phyloP scores from a whole-genome alignment of 345 rosid species.

The Psidium friedrichsthalianum region DNA sequence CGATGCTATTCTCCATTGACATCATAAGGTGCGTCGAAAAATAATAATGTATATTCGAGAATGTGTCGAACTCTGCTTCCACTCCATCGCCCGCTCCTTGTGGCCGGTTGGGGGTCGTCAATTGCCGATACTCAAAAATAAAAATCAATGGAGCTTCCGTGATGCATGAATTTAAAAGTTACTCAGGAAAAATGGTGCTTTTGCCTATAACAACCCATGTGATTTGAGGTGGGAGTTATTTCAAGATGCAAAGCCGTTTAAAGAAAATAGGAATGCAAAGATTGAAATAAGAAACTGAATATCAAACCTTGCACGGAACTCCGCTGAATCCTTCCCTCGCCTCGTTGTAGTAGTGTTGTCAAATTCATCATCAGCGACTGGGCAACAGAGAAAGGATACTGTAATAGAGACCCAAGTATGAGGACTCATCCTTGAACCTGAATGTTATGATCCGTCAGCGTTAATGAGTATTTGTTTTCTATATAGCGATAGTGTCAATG shows the following conservation, averaged over 20 bases:
- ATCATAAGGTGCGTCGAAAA: background rate
- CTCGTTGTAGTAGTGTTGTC: background rate
- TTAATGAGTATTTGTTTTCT: background rate
- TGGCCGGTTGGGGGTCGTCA: background rate
- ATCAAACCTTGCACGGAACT: background rate
- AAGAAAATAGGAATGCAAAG: background rate
- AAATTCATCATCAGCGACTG: background rate
- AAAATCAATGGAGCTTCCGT: too few species aligned
- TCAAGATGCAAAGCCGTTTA: background rate
- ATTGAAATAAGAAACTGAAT: background rate
- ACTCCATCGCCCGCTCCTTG: background rate
- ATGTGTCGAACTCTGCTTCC: too few species aligned
- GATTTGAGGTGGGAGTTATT: background rate
- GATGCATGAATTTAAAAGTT: too few species aligned
- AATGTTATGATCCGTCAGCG: background rate
- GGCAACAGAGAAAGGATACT: background rate
- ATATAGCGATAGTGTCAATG: background rate
- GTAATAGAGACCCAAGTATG: background rate
- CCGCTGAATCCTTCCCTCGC: background rate
- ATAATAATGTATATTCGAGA: too few species aligned
- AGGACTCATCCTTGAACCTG: background rate
- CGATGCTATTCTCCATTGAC: background rate
- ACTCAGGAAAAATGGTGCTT: background rate
- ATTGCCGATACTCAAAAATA: too few species aligned
- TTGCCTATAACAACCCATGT: background rate